Conservation (phyloP, 2,329 filamentous ascomycete species). For the Cercospora sp. region DNA sequence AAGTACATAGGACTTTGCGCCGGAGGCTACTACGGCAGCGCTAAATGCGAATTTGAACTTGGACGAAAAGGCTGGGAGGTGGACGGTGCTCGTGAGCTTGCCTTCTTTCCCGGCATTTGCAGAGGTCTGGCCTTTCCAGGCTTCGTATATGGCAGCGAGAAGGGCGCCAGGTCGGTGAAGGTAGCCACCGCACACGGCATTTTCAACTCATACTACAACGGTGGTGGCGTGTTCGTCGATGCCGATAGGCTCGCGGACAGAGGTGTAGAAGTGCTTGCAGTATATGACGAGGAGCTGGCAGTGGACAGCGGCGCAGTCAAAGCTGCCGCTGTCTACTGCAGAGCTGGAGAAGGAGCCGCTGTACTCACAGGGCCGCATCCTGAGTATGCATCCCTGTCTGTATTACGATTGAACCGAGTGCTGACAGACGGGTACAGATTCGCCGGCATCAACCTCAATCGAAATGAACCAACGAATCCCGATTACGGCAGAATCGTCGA, state of each 20-base stretch:
- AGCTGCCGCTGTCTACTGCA: conserved; percentile 81
- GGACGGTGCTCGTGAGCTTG: conserved; percentile 78
- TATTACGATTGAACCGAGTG: background rate
- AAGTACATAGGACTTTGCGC: conserved; percentile 90
- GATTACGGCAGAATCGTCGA: conserved; percentile 71
- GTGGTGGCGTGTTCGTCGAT: conserved; percentile 89
- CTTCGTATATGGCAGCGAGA: conserved; percentile 88
- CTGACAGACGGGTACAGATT: conserved; percentile 60
- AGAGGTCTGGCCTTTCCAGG: conserved; percentile 84
- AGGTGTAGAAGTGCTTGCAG: conserved; percentile 79
- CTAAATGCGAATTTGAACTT: conserved; percentile 86
- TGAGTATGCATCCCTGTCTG: conserved; percentile 62
- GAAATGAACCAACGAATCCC: conserved; percentile 60
- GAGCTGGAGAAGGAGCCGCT: conserved; percentile 75
- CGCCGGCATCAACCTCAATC: conserved; percentile 72
- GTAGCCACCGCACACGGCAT: conserved; percentile 63
- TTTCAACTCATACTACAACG: conserved; percentile 87
- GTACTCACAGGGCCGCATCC: conserved; percentile 88
- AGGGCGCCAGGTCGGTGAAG: conserved; percentile 71
- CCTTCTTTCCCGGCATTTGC: conserved; percentile 83
- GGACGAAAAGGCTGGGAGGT: conserved; percentile 81
- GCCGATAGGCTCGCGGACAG: conserved; percentile 61
- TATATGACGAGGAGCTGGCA: conserved; percentile 71
- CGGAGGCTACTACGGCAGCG: conserved; percentile 85
- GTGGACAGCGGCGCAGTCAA: conserved; percentile 72